phyloP scores from a whole-genome alignment of 2,329 filamentous ascomycete genomes.

The Ceratocystiopsis minuta region DNA sequence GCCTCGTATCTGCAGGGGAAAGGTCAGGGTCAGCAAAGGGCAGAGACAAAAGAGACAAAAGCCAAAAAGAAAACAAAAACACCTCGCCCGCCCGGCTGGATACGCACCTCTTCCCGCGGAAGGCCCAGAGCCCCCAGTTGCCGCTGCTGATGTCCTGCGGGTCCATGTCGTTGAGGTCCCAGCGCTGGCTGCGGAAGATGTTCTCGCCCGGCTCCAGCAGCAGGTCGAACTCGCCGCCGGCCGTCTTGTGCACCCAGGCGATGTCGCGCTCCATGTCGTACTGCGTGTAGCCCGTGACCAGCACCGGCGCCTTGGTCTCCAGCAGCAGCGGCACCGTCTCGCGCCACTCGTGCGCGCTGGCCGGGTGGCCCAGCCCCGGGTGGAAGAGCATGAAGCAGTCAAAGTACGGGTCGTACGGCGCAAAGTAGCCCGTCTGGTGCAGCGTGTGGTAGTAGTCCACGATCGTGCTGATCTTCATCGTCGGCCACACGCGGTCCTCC shows the following conservation, averaged over 20 bases:
- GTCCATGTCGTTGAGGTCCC: conserved; percentile 93
- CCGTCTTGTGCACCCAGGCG: conserved; percentile 72
- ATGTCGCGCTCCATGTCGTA: conserved; percentile 89
- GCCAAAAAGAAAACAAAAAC: too few species aligned
- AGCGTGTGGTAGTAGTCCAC: conserved; percentile 97
- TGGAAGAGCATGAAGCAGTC: conserved; percentile 97
- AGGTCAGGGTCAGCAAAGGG: background rate
- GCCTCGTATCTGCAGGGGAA: conserved; percentile 10
- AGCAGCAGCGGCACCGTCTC: conserved; percentile 76
- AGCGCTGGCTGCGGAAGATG: conserved; percentile 76
- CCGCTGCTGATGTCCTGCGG: conserved; percentile 87
- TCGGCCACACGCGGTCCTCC: conserved; percentile 73
- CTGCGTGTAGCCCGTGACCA: conserved; percentile 91
- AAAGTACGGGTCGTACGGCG: conserved; percentile 94
- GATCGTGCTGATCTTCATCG: conserved; percentile 93
- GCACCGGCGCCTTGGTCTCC: conserved; percentile 87
- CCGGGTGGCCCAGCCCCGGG: conserved; percentile 85
- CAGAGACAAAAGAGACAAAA: background rate
- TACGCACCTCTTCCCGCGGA: conserved; percentile 90
- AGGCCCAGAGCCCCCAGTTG: conserved; percentile 95
- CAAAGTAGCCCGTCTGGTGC: conserved; percentile 77
- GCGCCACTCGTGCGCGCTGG: conserved; percentile 84
- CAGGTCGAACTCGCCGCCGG: conserved; percentile 78
- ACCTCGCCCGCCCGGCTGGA: too few species aligned
- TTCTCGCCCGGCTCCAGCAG: conserved; percentile 89